Evolutionary conservation across 257 asterid genomes (phyloP), one percentile per base, ranked within the genome.

Genomic region (Scutellaria galericulata): DNA sequence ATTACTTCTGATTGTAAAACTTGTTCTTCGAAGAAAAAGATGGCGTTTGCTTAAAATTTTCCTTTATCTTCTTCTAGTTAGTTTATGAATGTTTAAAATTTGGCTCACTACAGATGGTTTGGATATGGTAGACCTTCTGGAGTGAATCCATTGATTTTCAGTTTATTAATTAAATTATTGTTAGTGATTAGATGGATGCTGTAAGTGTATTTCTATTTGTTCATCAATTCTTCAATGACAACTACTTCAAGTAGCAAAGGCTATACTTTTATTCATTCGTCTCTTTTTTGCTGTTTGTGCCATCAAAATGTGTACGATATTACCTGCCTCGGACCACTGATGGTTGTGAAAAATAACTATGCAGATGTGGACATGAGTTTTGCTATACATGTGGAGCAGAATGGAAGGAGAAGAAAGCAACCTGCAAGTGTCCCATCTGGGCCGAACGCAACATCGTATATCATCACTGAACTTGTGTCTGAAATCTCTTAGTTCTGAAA

Each of bases 331-430:
- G 6, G 13, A 9, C 7, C 46, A 4, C 24, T 65, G 24, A 46
- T 47, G 18, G 8, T 14, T 51, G 13, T 22, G 5, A 3, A 27
- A 39, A 22, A 65, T 77, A 44, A 22, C 44, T 70, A 4, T 61
- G 75, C 77, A 88, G 93, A 77, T 89, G 96, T 35, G 91, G 96
- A 2, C 77, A 84, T 24, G 88, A 88, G 73, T 90, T 90, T 48
- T 88, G 96, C 78, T 88, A 88, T 61, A 84, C 80, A 2, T 90
- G 95, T 72, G 92, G 95, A 66, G 86, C 85, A 2, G 90, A 81
- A 60, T 88, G 94, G 92, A 83, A 72, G 77, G 57, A 86, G 47
- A 84, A 86, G 87, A 80, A 58, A 70, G 82, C 84, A 7, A 86
- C 89, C 20, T 90, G 95, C 72, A 5, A 35, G 0, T 89, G 96